Conservation (phyloP, 2,329 filamentous ascomycete genomes). For the Diplodia sapinea region DNA sequence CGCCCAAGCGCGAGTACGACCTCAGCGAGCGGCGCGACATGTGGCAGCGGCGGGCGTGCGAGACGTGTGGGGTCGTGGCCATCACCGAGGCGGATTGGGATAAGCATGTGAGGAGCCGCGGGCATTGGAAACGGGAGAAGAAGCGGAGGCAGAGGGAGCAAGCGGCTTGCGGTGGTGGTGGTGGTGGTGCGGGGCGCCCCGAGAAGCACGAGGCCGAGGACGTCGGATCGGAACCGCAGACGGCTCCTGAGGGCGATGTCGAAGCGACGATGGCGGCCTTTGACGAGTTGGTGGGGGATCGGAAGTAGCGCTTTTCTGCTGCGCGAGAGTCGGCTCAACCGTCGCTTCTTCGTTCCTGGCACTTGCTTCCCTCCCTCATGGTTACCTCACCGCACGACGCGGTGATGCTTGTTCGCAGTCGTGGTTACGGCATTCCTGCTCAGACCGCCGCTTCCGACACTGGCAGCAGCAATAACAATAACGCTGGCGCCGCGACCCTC, state of each 20-base stretch:
- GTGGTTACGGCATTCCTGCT: no score
- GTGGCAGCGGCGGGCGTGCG: constrained; percentile 67
- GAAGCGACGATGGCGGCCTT: constrained; percentile 6
- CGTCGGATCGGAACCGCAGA: background rate
- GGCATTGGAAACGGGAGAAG: constrained; percentile 52
- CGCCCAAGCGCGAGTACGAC: constrained; percentile 60
- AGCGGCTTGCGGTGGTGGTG: no score
- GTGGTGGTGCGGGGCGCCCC: background rate
- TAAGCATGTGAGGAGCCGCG: constrained; percentile 60
- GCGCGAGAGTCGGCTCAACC: no score
- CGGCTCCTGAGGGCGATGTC: background rate
- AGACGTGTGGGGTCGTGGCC: constrained; percentile 67
- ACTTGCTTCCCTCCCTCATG: no score
- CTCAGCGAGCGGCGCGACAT: constrained; percentile 51
- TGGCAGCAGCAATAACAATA: no score
- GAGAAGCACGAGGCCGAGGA: background rate
- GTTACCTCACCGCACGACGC: no score
- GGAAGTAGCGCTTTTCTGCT: background rate
- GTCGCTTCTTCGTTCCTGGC: no score
- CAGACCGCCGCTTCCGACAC: no score
- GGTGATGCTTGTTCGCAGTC: no score
- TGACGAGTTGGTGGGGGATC: background rate
- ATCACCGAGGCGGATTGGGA: constrained; percentile 64
- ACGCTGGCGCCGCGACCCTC: no score
- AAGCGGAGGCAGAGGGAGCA: constrained; percentile 40